Conservation (phyloP, 2,329 filamentous ascomycete genomes). For the Coniochaeta sp. region DNA sequence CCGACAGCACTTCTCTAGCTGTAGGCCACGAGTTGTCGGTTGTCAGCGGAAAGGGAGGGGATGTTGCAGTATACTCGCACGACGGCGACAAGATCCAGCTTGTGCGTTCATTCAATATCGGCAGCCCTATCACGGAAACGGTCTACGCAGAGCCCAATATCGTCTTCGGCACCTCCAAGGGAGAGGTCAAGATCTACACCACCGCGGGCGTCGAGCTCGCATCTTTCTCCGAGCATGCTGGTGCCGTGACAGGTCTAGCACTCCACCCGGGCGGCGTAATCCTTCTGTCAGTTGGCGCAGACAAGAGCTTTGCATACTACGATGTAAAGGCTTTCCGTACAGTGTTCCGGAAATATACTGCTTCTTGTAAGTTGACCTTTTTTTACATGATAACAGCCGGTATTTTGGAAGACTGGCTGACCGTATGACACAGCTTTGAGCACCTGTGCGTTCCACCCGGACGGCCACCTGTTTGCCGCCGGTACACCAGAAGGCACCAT, state of each 20-base stretch:
- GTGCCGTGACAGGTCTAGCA: conserved; percentile 67
- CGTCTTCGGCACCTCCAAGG: conserved; percentile 66
- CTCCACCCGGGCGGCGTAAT: conserved; percentile 78
- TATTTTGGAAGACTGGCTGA: conserved; percentile 15
- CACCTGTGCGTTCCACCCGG: conserved; percentile 82
- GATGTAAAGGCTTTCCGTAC: conserved; percentile 62
- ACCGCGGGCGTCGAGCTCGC: conserved; percentile 56
- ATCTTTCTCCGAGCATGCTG: conserved; percentile 74
- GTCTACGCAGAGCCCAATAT: conserved; percentile 60
- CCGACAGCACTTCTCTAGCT: conserved; percentile 40
- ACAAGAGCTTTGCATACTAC: conserved; percentile 91
- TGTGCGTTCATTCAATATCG: conserved; percentile 46
- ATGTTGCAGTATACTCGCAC: conserved; percentile 68
- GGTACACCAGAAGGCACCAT: conserved; percentile 76
- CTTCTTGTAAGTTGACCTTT: conserved; percentile 57
- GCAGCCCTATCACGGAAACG: conserved; percentile 58
- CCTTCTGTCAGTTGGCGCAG: conserved; percentile 77
- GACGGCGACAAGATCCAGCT: conserved; percentile 60
- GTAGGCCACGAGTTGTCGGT: conserved; percentile 58
- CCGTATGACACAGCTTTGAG: conserved; percentile 51
- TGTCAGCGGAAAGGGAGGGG: conserved; percentile 67
- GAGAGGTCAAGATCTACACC: conserved; percentile 73
- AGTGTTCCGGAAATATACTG: conserved; percentile 71
- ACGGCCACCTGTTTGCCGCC: conserved; percentile 87
- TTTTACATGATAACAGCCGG: background rate